Evolutionary conservation across 2,329 filamentous ascomycete genomes (phyloP), one percentile per base, ranked within the genome.

Genomic region (Fonsecaea monophora): DNA sequence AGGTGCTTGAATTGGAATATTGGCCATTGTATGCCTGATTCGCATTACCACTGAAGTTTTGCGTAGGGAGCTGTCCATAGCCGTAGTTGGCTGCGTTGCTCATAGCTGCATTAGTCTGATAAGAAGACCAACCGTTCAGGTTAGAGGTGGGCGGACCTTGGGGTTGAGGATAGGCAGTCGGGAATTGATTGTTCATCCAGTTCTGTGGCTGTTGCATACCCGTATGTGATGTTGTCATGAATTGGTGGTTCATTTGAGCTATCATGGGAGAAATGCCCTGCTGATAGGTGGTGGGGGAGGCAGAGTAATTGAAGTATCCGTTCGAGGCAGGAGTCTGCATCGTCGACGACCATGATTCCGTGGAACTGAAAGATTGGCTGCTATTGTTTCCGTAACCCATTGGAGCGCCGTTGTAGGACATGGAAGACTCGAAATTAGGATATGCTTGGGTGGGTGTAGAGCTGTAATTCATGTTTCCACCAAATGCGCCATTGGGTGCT

Each of bases 1-100:
- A 96, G 78, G 90, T 95, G 40, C 92, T 92, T 13, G 92, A 92
- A 64, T 96, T 88, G 5, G 92, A 91, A 76, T 97, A 92, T 75
- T 93, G 90, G 12, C 60, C 37, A 62, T 66, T 66, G 18, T 65
- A 69, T 12, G 64, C 15, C n/a, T 62, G 60, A 55, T 62, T 62
- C 4, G 63, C 13, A 40, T 61, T 67, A 65, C 86, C 87, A 77
- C 91, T 89, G 73, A 91, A 91, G 68, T 90, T 85, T 32, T 91
- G 88, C 57, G 89, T 89, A 60, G 85, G 83, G 3, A 92, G 90
- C 75, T 96, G 92, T 2, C 92, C 90, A 76, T 90, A 97, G 0
- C 89, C 84, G 78, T 96, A 97, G 1, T 88, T 86, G 35, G 76
- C 71, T 72, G 77, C 67, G 83, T 74, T 77, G 53, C 35, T 59